Percentiles rank a stretch among this genome's conserved stretches.
These are phyloP conservation scores for Teunomyces kruisii DNA, from an alignment of 805 yeast species.

Conservation along the genomic window DNA sequence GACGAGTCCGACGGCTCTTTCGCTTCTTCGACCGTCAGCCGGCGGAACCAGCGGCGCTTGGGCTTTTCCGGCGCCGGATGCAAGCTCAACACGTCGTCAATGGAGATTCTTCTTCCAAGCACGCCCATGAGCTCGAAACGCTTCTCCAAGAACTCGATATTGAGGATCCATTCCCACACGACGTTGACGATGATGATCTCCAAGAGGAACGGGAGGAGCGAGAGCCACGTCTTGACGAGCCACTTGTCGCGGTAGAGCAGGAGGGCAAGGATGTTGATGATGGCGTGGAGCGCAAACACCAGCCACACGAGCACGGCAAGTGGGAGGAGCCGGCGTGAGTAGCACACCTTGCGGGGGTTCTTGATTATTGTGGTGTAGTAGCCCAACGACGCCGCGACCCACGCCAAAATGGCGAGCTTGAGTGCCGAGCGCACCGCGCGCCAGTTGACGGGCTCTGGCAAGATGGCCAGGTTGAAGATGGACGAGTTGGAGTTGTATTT, in stretches of 20 bases:
- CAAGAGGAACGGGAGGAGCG: constrained; percentile 41
- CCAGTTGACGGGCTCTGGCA: constrained; percentile 10
- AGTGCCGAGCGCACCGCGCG: constrained; percentile 28
- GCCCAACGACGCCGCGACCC: constrained; percentile 35
- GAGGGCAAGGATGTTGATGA: constrained; percentile 23
- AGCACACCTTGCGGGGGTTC: constrained; percentile 40
- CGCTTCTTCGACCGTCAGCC: not conserved
- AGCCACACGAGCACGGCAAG: constrained; percentile 46
- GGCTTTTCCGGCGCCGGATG: constrained; percentile 9
- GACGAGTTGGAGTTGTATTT: constrained; percentile 8
- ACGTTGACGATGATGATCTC: constrained; percentile 52
- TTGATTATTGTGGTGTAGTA: constrained; percentile 40
- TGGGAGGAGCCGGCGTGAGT: constrained; percentile 46
- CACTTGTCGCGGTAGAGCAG: constrained; percentile 29
- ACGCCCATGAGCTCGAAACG: constrained; percentile 55
- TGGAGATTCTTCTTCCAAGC: constrained; percentile 57
- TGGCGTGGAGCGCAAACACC: constrained; percentile 38
- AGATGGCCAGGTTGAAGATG: constrained; percentile 9
- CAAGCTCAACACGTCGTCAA: constrained; percentile 36
- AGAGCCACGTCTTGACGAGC: constrained; percentile 51
- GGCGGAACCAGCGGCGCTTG: not conserved
- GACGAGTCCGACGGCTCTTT: not conserved
- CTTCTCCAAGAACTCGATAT: constrained; percentile 51
- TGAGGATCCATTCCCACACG: constrained; percentile 67
- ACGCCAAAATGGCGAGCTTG: constrained; percentile 25